Conservation (phyloP, 1,284 basidiomycete species). For the Fomes fomentarius region DNA sequence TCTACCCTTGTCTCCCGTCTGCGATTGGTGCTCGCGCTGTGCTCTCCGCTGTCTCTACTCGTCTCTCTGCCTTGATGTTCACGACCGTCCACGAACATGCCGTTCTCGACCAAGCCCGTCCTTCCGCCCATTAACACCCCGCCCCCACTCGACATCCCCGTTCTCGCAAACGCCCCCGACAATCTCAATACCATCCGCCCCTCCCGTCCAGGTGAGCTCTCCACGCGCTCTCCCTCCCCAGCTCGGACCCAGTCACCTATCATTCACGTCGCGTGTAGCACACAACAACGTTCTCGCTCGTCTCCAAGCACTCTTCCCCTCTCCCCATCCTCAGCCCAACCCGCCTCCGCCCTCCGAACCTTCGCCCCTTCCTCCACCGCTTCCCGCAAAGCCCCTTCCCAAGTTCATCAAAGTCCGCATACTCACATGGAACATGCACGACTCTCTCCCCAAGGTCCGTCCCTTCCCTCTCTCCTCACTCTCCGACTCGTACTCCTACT, state of each 20-base stretch:
- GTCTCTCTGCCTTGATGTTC: constrained; percentile 6
- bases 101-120: constrained; percentile 11
- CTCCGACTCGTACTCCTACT: not conserved
- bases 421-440: constrained; percentile 79
- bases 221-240: too few species aligned
- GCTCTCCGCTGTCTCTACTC: not conserved
- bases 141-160: constrained; percentile 22
- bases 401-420: constrained; percentile 53
- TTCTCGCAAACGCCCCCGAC: constrained; percentile 12
- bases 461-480: not conserved
- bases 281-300: constrained; percentile 43
- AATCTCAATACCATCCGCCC: constrained; percentile 14
- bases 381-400: constrained; percentile 34
- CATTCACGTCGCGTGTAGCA: too few species aligned
- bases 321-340: constrained; percentile 25
- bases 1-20: not conserved
- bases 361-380: constrained; percentile 23
- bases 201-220: constrained; percentile 15
- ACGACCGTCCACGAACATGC: constrained; percentile 9
- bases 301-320: constrained; percentile 46
- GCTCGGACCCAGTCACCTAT: too few species aligned
- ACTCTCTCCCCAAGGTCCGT: constrained; percentile 69
- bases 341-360: constrained; percentile 22
- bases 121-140: constrained; percentile 24
- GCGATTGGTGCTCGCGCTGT: too few species aligned